Percentiles rank a stretch among this genome's conserved stretches.
Evolutionary conservation across 2,329 filamentous ascomycete species (phyloP).

Genomic region (Trichoderma polysporum): DNA sequence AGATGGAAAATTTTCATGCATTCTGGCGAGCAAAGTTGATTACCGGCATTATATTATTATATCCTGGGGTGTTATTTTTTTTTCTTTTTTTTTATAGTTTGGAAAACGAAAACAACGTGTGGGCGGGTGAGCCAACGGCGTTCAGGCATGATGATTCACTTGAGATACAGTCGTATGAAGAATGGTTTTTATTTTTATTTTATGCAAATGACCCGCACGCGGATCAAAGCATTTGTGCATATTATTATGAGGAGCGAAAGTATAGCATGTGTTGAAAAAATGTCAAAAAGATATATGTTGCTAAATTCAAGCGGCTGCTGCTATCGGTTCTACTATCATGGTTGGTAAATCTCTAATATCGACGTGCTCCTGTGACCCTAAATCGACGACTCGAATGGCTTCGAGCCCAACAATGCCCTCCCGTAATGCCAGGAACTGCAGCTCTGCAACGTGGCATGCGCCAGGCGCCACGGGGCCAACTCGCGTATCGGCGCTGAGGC

Average conservation of each 20-base stretch:
- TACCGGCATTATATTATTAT: conserved; percentile 8
- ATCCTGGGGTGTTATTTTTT: conserved; percentile 21
- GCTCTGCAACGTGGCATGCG: conserved; percentile 70
- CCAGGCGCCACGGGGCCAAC: conserved; percentile 71
- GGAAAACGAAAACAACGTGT: not conserved
- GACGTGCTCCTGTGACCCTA: conserved; percentile 72
- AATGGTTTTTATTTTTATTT: not conserved
- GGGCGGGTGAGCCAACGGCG: not conserved
- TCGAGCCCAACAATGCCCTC: conserved; percentile 70
- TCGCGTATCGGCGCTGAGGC: conserved; percentile 70
- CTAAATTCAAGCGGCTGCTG: conserved; percentile 23
- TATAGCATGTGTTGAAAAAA: not conserved
- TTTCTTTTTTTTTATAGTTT: not conserved
- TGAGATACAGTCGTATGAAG: not conserved
- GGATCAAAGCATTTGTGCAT: not conserved
- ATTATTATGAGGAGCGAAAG: not conserved
- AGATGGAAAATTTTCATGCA: conserved; percentile 22
- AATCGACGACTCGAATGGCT: conserved; percentile 69
- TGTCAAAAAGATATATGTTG: not conserved
- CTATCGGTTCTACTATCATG: conserved; percentile 53
- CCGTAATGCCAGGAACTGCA: conserved; percentile 68
- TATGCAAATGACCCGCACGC: not conserved
- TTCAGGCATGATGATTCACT: not conserved
- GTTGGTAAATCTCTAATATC: conserved; percentile 74
- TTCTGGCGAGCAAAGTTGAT: conserved; percentile 20